phyloP scores from a whole-genome alignment of 2,329 filamentous ascomycete genomes.

The Aureobasidium sp. region DNA sequence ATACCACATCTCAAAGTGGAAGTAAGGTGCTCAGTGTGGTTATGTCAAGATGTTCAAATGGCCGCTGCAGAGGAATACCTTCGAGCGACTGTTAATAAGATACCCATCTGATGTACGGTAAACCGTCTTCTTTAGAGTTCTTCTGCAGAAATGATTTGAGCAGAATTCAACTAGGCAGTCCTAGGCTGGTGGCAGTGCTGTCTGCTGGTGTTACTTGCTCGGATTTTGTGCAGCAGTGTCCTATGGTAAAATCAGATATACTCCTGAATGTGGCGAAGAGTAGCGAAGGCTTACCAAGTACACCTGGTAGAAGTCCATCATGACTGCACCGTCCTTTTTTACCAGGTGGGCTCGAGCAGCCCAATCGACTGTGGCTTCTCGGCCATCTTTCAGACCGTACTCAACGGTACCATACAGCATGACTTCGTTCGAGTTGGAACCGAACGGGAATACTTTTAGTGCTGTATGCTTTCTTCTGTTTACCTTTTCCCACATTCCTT shows the following conservation, averaged over 20 bases:
- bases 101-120: not conserved
- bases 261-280: not conserved
- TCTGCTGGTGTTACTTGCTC: slow-evolving; percentile 7
- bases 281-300: slow-evolving; percentile 34
- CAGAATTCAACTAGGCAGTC: not conserved
- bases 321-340: slow-evolving; percentile 44
- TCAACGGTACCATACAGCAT: slow-evolving; percentile 48
- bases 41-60: too few species aligned
- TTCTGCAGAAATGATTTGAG: not conserved
- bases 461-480: slow-evolving; percentile 38
- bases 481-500: slow-evolving; percentile 46
- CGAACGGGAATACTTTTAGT: slow-evolving; percentile 43
- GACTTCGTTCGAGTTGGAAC: slow-evolving; percentile 37
- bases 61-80: not conserved
- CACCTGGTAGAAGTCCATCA: slow-evolving; percentile 46
- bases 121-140: not conserved
- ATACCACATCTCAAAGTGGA: not conserved
- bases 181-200: not conserved
- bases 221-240: slow-evolving; percentile 17
- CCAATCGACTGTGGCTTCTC: slow-evolving; percentile 41
- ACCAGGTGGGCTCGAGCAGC: slow-evolving; percentile 45
- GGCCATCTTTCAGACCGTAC: slow-evolving; percentile 45
- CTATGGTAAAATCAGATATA: slow-evolving; percentile 2
- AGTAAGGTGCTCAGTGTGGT: not conserved
- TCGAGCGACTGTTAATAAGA: not conserved